Percentiles rank a stretch among this genome's conserved stretches.
phyloP scores from a whole-genome alignment of 1,284 basidiomycete genomes.

The Paramarasmius palmivorus region DNA sequence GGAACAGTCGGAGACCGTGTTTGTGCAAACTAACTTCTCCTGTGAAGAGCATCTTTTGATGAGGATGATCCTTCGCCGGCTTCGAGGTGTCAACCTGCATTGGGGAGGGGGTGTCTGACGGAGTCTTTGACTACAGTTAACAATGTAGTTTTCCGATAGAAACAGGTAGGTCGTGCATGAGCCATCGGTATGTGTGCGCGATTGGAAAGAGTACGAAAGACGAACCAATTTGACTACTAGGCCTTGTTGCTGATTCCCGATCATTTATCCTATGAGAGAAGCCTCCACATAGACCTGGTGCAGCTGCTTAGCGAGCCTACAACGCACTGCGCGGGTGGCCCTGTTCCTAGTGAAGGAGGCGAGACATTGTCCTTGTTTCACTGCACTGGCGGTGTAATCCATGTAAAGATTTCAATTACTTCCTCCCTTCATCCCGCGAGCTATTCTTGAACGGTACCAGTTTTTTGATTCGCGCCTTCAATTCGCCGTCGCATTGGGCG shows the following conservation, averaged over 20 bases:
- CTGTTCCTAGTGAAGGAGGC: constrained; percentile 42
- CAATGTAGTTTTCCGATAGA: constrained; percentile 46
- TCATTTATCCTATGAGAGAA: constrained; percentile 51
- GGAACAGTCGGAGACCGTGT: constrained; percentile 61
- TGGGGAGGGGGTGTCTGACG: constrained; percentile 54
- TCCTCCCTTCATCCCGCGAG: neutral
- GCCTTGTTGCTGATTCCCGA: constrained; percentile 44
- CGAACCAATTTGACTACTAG: too few species aligned
- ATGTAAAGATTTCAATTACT: constrained; percentile 40
- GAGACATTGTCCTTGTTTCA: constrained; percentile 52
- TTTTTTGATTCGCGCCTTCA: constrained; percentile 52
- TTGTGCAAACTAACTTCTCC: constrained; percentile 44
- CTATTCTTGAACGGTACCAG: too few species aligned
- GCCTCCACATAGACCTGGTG: constrained; percentile 48
- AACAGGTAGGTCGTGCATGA: constrained; percentile 36
- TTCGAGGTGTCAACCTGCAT: constrained; percentile 30
- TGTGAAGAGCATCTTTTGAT: constrained; percentile 41
- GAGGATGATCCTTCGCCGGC: constrained; percentile 37
- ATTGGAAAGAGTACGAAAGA: too few species aligned
- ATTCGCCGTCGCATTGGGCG: constrained; percentile 57
- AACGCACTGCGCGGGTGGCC: constrained; percentile 46
- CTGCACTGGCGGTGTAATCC: constrained; percentile 62
- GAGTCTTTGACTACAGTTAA: constrained; percentile 59
- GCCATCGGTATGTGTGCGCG: too few species aligned
- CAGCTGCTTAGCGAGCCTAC: constrained; percentile 26